phyloP scores from a whole-genome alignment of 768 basidiomycete species.

The Xerocomellus chrysenteron region DNA sequence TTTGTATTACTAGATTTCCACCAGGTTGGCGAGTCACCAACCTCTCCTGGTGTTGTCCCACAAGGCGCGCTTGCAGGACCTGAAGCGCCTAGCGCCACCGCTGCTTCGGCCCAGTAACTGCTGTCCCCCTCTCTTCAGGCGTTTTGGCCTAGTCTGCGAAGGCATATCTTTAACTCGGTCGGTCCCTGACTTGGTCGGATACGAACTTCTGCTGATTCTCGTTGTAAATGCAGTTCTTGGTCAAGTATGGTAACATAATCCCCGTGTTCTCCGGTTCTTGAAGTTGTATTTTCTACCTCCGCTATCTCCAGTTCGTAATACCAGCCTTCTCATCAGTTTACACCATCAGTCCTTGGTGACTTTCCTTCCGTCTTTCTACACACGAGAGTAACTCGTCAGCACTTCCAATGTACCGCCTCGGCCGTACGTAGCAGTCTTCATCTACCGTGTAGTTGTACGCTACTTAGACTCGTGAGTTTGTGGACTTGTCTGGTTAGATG shows the following conservation, averaged over 20 bases:
- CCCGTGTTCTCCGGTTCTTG: background rate
- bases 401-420: constrained; percentile 13
- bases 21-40: constrained; percentile 61
- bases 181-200: background rate
- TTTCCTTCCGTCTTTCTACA: constrained; percentile 8
- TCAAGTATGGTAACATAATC: constrained; percentile 18
- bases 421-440: constrained; percentile 6
- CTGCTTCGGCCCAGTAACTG: constrained; percentile 16
- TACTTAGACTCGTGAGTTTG: constrained; percentile 12
- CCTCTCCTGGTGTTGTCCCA: constrained; percentile 38
- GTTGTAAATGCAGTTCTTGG: constrained; percentile 6
- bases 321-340: constrained; percentile 4
- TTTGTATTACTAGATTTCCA: constrained; percentile 63
- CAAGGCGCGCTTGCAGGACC: constrained; percentile 72
- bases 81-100: constrained; percentile 32
- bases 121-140: background rate
- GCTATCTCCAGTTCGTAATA: constrained; percentile 13
- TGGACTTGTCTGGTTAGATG: constrained; percentile 16
- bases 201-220: background rate
- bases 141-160: background rate
- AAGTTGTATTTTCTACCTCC: constrained; percentile 1
- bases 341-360: constrained; percentile 8
- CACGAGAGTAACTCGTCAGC: constrained; percentile 7
- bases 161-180: constrained; percentile 16
- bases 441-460: constrained; percentile 10